Percentiles rank a stretch among this genome's conserved stretches.
phyloP scores from a whole-genome alignment of 305 asterid genomes.

The Euphrasia arctica region DNA sequence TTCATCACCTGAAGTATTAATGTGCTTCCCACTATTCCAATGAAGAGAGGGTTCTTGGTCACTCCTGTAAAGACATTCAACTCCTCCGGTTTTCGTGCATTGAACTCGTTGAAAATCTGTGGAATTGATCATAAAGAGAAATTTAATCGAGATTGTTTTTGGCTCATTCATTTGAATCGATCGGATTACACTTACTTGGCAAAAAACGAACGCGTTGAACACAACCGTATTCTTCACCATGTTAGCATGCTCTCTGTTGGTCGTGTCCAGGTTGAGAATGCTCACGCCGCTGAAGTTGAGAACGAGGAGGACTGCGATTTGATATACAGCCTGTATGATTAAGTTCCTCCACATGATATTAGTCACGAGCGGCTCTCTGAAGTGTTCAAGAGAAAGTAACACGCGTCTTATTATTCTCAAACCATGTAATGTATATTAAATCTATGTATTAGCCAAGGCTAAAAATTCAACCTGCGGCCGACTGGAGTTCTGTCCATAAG shows the following conservation, averaged over 20 bases:
- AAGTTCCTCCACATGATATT: slow-evolving; percentile 99
- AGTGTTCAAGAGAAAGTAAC: slow-evolving; percentile 13
- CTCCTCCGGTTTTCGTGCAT: slow-evolving; percentile 87
- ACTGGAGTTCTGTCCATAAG: slow-evolving; percentile 91
- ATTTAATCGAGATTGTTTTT: neutral
- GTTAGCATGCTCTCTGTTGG: slow-evolving; percentile 45
- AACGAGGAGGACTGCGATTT: slow-evolving; percentile 68
- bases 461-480: slow-evolving; percentile 69
- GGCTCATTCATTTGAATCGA: slow-evolving; percentile 13
- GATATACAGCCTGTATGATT: slow-evolving; percentile 80
- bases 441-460: neutral
- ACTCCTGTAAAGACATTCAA: slow-evolving; percentile 73
- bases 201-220: slow-evolving; percentile 79
- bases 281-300: slow-evolving; percentile 65
- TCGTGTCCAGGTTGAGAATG: slow-evolving; percentile 55
- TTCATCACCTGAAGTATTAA: slow-evolving; percentile 68
- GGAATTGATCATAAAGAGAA: slow-evolving; percentile 12
- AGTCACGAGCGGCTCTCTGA: slow-evolving; percentile 93
- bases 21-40: slow-evolving; percentile 67
- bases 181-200: slow-evolving; percentile 69
- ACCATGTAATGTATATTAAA: neutral
- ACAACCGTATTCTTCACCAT: slow-evolving; percentile 75
- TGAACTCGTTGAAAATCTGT: slow-evolving; percentile 85
- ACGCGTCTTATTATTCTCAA: slow-evolving; percentile 3
- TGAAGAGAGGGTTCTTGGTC: slow-evolving; percentile 74